phyloP scores from a whole-genome alignment of 257 asterid genomes.

The Solanum ossicruentum region DNA sequence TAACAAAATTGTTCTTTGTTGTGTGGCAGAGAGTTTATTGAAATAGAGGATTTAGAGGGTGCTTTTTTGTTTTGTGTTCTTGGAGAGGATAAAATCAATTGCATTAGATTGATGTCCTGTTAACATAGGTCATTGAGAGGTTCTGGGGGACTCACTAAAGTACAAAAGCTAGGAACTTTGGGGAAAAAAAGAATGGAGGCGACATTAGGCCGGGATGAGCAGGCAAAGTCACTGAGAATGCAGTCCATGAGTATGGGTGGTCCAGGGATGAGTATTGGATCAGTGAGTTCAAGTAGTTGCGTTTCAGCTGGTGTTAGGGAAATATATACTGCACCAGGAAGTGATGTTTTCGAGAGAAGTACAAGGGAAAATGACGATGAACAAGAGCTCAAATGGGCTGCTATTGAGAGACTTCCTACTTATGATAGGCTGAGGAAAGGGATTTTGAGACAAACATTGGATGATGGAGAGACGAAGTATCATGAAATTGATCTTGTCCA shows the following conservation, averaged over 20 bases:
- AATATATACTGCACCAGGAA: slow-evolving; percentile 50
- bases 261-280: slow-evolving; percentile 27
- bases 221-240: slow-evolving; percentile 45
- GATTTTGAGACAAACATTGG: slow-evolving; percentile 52
- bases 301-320: slow-evolving; percentile 66
- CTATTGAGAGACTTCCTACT: slow-evolving; percentile 88
- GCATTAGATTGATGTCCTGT: neutral
- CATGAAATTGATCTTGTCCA: slow-evolving; percentile 60
- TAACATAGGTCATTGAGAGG: neutral
- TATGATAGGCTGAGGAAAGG: slow-evolving; percentile 77
- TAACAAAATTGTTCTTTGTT: neutral
- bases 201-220: slow-evolving; percentile 29
- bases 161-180: neutral
- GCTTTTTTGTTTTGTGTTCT: neutral
- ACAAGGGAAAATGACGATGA: slow-evolving; percentile 66
- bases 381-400: slow-evolving; percentile 91
- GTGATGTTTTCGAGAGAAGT: slow-evolving; percentile 52
- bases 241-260: slow-evolving; percentile 36
- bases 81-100: neutral
- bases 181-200: slow-evolving; percentile 12
- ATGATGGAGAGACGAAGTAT: slow-evolving; percentile 48
- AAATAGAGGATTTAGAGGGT: neutral
- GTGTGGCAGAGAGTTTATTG: neutral
- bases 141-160: neutral
- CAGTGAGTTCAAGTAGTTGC: slow-evolving; percentile 55